A percentile compares a stretch with the other conserved stretches of the same genome.
Conservation (phyloP, 768 basidiomycete species). For the Auricularia sp. region DNA sequence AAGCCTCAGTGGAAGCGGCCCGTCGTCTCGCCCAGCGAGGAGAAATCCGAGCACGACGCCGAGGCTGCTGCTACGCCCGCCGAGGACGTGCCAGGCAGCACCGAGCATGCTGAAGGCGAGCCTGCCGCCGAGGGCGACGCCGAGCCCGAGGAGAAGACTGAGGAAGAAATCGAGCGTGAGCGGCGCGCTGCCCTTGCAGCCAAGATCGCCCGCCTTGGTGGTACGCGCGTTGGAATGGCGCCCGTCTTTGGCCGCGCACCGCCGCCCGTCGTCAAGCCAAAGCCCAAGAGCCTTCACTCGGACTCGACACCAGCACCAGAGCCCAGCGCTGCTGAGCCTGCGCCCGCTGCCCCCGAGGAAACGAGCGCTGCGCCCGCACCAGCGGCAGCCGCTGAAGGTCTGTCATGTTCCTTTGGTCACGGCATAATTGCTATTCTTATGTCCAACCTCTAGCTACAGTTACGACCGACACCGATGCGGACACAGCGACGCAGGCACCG, state of each 20-base stretch:
- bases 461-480: too few relatives aligned
- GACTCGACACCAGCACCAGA: not conserved
- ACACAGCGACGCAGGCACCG: not conserved
- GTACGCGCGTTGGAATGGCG: conserved; percentile 70
- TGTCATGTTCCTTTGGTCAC: too few relatives aligned
- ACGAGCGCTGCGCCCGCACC: too few relatives aligned
- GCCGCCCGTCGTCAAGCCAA: conserved; percentile 19
- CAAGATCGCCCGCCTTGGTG: conserved; percentile 87
- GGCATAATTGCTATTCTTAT: too few relatives aligned
- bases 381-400: too few relatives aligned
- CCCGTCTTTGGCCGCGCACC: conserved; percentile 58
- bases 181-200: conserved; percentile 82
- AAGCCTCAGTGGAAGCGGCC: conserved; percentile 78
- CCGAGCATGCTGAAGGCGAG: conserved; percentile 13
- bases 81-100: conserved; percentile 13
- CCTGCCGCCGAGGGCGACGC: conserved; percentile 14
- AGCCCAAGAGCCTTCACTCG: conserved; percentile 11
- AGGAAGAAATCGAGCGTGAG: conserved; percentile 58
- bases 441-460: too few relatives aligned
- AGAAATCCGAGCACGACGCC: conserved; percentile 6
- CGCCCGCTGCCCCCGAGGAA: not conserved
- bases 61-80: conserved; percentile 16
- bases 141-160: conserved; percentile 27
- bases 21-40: not conserved
- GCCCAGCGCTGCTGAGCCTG: not conserved